Percentiles rank a stretch among this genome's conserved stretches.
Conservation (phyloP, 2,329 filamentous ascomycete genomes). For the Eutypella sp. region DNA sequence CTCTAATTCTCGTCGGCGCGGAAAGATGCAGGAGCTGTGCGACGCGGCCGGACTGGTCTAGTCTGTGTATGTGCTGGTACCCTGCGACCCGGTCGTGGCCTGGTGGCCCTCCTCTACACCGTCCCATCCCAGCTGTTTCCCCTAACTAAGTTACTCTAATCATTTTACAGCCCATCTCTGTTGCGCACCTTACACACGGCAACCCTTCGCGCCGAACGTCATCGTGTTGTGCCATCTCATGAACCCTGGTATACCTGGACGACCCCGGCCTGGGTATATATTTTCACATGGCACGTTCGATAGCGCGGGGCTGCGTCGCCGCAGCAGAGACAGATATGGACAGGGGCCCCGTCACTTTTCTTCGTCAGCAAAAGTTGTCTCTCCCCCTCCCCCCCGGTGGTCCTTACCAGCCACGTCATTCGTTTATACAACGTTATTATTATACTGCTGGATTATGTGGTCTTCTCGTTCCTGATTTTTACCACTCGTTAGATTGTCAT, state of each 20-base stretch:
- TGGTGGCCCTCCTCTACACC: constrained; percentile 12
- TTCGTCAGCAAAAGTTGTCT: constrained; percentile 9
- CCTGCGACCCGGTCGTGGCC: constrained; percentile 6
- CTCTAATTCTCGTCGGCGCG: constrained; percentile 27
- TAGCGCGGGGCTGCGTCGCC: constrained; percentile 7
- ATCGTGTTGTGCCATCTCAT: constrained; percentile 8
- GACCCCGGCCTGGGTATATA: constrained; percentile 19
- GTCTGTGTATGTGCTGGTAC: constrained; percentile 12
- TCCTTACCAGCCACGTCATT: constrained; percentile 13
- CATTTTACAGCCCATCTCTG: constrained; percentile 6
- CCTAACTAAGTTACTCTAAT: constrained; percentile 6
- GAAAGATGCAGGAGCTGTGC: constrained; percentile 24
- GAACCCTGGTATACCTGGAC: constrained; percentile 4
- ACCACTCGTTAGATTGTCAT: constrained; percentile 17
- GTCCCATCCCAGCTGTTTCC: constrained; percentile 10
- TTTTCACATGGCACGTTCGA: constrained; percentile 18
- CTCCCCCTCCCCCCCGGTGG: constrained; percentile 11
- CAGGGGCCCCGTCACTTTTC: constrained; percentile 5
- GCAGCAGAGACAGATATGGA: constrained; percentile 9
- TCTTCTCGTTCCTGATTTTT: constrained; percentile 13
- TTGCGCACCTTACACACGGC: constrained; percentile 9
- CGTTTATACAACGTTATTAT: constrained; percentile 11
- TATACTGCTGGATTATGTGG: neutral
- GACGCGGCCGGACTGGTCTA: constrained; percentile 13
- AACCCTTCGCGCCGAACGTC: constrained; percentile 18